Evolutionary conservation across 2,329 filamentous ascomycete species (phyloP), one percentile per base, ranked within the genome.

Genomic region (Diaporthe ampelina): DNA sequence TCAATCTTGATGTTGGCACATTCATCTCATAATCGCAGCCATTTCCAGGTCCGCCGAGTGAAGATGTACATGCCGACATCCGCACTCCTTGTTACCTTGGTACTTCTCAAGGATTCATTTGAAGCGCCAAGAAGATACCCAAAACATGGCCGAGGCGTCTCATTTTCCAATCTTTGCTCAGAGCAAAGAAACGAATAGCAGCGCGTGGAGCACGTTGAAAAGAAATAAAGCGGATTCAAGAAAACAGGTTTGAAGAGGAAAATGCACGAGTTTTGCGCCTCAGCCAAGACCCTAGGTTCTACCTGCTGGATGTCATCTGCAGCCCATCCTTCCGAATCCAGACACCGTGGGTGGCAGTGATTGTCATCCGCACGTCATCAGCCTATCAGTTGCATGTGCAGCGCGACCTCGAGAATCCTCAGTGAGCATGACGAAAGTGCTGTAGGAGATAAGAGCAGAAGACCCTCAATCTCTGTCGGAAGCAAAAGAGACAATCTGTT

Each of bases 321-420:
- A 52, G 37, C n/a, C 52, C 15, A 54, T 52, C 45, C n/a, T 68
- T 54, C 63, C 48, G 4, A 13, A 67, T 68, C 17, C 63, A 65
- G 48, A 29, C 32, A 13, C 15, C 13, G 32, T 37, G 48, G 48
- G 17, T 40, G 48, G 63, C 32, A 54, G 45, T 21, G 17, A 15
- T 15, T 68, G 63, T 68, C 63, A 54, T 54, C 63, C 15, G 48
- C 32, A 68, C 63, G 63, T 68, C 63, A 68, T 68, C 32, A 13
- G 15, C n/a, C 48, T 68, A 68, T 54, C 63, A 29, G 63, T 50
- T 40, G 63, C 45, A 54, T 37, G 21, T 26, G n/a, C 63, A 13
- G 45, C 19, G 13, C 21, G 11, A 2, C 11, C n/a, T 40, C 19
- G 15, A 26, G 21, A 21, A 45, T 13, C 21, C 11, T 67, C 21